phyloP scores from a whole-genome alignment of 176 grass and related monocot species.

The Oropetium thomaeum region DNA sequence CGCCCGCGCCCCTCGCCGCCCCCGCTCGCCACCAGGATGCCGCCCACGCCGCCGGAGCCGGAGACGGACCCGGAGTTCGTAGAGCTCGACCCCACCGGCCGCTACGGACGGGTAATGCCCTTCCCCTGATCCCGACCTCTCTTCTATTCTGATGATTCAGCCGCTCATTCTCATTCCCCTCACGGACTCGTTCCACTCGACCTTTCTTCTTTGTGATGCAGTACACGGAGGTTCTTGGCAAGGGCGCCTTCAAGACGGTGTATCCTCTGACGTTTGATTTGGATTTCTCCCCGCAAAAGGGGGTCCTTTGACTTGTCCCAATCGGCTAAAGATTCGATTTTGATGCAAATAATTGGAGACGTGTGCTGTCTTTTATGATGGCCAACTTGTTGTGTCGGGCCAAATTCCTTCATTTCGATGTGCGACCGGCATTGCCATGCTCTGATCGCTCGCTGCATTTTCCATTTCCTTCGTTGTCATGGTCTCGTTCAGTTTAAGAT shows the following conservation, averaged over 20 bases:
- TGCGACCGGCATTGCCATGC: not conserved
- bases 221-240: constrained; percentile 72
- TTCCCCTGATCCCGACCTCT: not conserved
- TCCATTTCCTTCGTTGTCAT: not conserved
- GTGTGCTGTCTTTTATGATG: not conserved
- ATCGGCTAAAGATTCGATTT: constrained; percentile 17
- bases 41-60: constrained; percentile 25
- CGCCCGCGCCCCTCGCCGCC: not conserved
- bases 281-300: not conserved
- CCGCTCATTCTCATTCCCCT: too few relatives aligned
- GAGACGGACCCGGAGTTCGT: constrained; percentile 52
- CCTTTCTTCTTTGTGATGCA: constrained; percentile 16
- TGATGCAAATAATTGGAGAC: not conserved
- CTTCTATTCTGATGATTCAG: not conserved
- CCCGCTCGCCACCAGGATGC: constrained; percentile 31
- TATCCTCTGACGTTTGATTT: constrained; percentile 49
- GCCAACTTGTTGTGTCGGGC: not conserved
- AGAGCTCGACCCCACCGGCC: constrained; percentile 71
- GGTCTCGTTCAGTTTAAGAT: too few relatives aligned
- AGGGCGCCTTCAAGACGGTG: constrained; percentile 82
- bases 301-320: not conserved
- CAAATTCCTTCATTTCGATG: not conserved
- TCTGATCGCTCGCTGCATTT: not conserved
- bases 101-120: constrained; percentile 65
- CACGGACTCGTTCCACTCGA: not conserved